Conservation (phyloP, 805 yeast species). For the Saccharomycopsis capsularis region DNA sequence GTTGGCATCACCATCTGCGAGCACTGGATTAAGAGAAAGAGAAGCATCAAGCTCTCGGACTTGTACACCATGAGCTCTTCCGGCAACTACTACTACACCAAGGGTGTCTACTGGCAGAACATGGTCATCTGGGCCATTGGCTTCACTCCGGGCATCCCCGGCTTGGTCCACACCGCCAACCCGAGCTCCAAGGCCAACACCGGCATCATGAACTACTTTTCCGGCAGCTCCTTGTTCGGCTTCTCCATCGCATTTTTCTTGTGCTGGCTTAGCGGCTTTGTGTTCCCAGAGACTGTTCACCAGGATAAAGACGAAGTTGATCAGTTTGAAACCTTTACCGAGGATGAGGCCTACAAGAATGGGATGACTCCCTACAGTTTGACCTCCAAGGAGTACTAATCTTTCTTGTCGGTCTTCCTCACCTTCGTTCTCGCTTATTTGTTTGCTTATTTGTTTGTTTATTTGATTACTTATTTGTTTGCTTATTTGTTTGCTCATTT, state of each 20-base stretch:
- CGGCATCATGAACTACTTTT: constrained; percentile 38
- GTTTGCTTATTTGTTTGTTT: neutral
- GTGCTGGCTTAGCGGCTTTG: constrained; percentile 30
- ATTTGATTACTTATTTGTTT: neutral
- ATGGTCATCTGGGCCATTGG: constrained; percentile 34
- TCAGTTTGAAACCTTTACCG: constrained; percentile 33
- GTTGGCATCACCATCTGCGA: constrained; percentile 34
- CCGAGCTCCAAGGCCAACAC: constrained; percentile 23
- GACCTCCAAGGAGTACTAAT: neutral
- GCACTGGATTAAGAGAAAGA: constrained; percentile 32
- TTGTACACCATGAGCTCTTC: constrained; percentile 30
- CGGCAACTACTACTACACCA: constrained; percentile 34
- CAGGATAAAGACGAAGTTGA: constrained; percentile 35
- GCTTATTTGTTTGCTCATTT: neutral
- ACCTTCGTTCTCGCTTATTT: neutral
- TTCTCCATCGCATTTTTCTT: constrained; percentile 34
- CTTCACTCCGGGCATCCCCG: constrained; percentile 45
- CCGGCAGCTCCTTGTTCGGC: constrained; percentile 39
- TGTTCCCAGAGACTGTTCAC: constrained; percentile 33
- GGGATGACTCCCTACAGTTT: constrained; percentile 29
- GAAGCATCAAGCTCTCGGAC: constrained; percentile 35
- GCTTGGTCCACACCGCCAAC: constrained; percentile 35
- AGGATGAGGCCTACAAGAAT: constrained; percentile 30
- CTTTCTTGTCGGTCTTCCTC: neutral
- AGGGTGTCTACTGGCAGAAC: constrained; percentile 40